phyloP scores from a whole-genome alignment of 495 filamentous ascomycete genomes.

The Penicillium crystallinum region DNA sequence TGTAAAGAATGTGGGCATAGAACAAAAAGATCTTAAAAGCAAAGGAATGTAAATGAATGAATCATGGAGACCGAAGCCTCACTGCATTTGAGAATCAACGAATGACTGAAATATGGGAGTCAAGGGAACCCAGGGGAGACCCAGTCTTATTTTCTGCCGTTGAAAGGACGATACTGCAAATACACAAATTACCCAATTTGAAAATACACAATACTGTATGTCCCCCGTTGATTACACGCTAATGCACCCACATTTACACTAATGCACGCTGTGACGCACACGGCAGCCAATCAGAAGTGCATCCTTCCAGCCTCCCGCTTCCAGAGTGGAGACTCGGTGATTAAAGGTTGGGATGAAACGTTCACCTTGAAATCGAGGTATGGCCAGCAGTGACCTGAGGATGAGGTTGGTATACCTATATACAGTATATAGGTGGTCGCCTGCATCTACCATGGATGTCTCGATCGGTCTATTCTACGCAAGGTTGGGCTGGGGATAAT shows the following conservation, averaged over 20 bases:
- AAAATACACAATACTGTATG: too few relatives aligned
- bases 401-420: too few relatives aligned
- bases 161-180: constrained; percentile 1
- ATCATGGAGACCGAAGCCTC: constrained; percentile 26
- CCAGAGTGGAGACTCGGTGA: not conserved
- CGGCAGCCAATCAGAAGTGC: not conserved
- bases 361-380: too few relatives aligned
- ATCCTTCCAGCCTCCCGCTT: not conserved
- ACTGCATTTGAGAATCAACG: constrained; percentile 28
- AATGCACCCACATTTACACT: not conserved
- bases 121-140: constrained; percentile 8
- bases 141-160: not conserved
- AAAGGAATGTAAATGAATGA: constrained; percentile 28
- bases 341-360: not conserved
- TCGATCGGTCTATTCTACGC: too few relatives aligned
- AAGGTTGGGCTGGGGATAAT: not conserved
- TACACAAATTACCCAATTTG: constrained; percentile 2
- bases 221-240: too few relatives aligned
- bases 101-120: constrained; percentile 38
- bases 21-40: constrained; percentile 20
- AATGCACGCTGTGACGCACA: not conserved
- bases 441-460: too few relatives aligned
- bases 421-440: too few relatives aligned
- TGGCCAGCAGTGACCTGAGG: too few relatives aligned
- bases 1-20: constrained; percentile 30